phyloP scores from a whole-genome alignment of 495 filamentous ascomycete species.

The Xanthoparmelia taractica region DNA sequence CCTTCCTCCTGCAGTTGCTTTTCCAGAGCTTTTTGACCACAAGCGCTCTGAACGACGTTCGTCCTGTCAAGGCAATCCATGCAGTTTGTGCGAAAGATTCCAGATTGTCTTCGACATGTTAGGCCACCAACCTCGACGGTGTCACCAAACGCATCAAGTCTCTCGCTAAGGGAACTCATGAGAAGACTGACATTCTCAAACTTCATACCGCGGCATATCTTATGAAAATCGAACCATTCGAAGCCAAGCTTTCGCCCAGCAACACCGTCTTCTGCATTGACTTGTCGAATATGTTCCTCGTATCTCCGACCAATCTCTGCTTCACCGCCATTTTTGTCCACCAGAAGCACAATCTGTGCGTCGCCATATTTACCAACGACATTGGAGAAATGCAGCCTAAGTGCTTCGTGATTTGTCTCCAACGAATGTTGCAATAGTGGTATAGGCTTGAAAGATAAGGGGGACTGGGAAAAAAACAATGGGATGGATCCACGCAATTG shows the following conservation, averaged over 20 bases:
- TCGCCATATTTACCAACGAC: slow-evolving; percentile 60
- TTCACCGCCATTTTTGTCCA: slow-evolving; percentile 81
- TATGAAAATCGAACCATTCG: slow-evolving; percentile 96
- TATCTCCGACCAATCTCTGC: slow-evolving; percentile 68
- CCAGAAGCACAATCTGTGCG: slow-evolving; percentile 71
- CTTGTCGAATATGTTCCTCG: slow-evolving; percentile 50
- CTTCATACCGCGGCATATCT: slow-evolving; percentile 86
- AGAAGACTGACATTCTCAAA: slow-evolving; percentile 86
- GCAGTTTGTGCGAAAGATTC: slow-evolving; percentile 83
- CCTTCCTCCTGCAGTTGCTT: slow-evolving; percentile 65
- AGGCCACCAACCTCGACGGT: slow-evolving; percentile 48
- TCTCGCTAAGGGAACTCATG: slow-evolving; percentile 57
- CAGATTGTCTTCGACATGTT: slow-evolving; percentile 53
- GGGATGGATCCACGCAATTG: slow-evolving; percentile 86
- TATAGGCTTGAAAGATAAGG: slow-evolving; percentile 84
- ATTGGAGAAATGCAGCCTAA: slow-evolving; percentile 67
- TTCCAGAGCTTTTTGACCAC: slow-evolving; percentile 68
- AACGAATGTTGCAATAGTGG: slow-evolving; percentile 71
- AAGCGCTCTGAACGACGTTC: slow-evolving; percentile 85
- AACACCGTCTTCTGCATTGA: slow-evolving; percentile 56
- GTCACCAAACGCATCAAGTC: slow-evolving; percentile 57
- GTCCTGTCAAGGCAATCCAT: slow-evolving; percentile 97
- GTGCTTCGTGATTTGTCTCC: slow-evolving; percentile 67
- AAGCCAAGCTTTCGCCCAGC: slow-evolving; percentile 51
- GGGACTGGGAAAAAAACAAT: slow-evolving; percentile 85